Conservation (phyloP, 2,329 filamentous ascomycete species). For the Fusarium sp. region DNA sequence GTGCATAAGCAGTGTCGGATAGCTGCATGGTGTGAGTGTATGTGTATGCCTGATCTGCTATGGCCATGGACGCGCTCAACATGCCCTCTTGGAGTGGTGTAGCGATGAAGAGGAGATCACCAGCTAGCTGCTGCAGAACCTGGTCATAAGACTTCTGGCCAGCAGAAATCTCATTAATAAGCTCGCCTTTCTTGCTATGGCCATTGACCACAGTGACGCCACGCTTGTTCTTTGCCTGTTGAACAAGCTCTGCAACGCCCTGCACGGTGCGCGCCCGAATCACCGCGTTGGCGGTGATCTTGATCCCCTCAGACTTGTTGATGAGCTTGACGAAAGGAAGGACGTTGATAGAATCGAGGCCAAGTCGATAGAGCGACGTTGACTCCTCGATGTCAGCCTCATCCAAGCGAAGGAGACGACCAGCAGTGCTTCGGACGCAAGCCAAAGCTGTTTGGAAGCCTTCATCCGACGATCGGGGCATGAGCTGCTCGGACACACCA, state of each 20-base stretch:
- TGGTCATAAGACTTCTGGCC: background rate
- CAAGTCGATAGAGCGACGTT: slow-evolving; percentile 22
- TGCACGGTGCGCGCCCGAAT: slow-evolving; percentile 25
- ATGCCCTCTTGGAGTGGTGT: slow-evolving; percentile 32
- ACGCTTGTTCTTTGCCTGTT: background rate
- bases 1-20: background rate
- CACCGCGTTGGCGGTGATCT: slow-evolving; percentile 8
- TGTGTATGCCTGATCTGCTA: slow-evolving; percentile 16
- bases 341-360: slow-evolving; percentile 23
- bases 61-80: slow-evolving; percentile 30
- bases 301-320: slow-evolving; percentile 20
- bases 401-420: slow-evolving; percentile 2
- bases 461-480: rapidly evolving
- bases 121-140: slow-evolving; percentile 9
- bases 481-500: background rate
- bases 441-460: background rate
- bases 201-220: rapidly evolving
- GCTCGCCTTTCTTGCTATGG: background rate
- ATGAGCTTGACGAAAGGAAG: slow-evolving; percentile 29
- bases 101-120: slow-evolving; percentile 23
- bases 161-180: background rate
- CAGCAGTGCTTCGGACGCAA: background rate
- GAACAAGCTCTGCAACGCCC: slow-evolving; percentile 7
- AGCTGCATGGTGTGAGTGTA: slow-evolving; percentile 26
- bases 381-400: slow-evolving; percentile 3